Evolutionary conservation across 2,329 filamentous ascomycete species (phyloP), one percentile per base, ranked within the genome.

Genomic region (Claviceps cyperi): DNA sequence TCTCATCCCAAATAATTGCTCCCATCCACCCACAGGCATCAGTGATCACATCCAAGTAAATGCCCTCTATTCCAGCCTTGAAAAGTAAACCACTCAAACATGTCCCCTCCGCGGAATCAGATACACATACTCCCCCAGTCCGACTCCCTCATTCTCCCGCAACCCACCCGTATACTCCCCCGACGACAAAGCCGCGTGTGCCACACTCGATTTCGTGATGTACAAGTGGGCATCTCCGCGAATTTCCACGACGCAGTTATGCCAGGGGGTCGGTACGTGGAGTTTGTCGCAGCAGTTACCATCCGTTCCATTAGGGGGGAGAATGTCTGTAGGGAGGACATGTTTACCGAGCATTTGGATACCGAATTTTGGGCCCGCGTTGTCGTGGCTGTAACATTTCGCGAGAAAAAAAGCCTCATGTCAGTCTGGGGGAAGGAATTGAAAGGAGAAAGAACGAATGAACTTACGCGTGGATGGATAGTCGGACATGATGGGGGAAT

Each of bases 391-490:
- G 19, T 4, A 1, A 19, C 4, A 19, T 21, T 22, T 4, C 28
- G 13, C 21, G 15, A 1, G 0, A 28, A 45, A 36, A 9, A 36
- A 21, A 2, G 24, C 9, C 2, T 9, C 24, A 28, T 28, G 24
- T 28, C 4, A 28, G 24, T 28, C 24, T 28, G 9, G 24, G 9
- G 5, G 5, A 22, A 22, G 22, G 22, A 1, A 1, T 4, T 22
- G 22, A 1, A 22, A 22, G 4, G 21, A 21, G 21, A 3, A 2
- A 19, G 11, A 11, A 44, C 4, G 22, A 9, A 14, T 9, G 15
- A 14, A 49, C 57, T 44, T 69, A 69, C 50, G 69, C 69, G 50
- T 73, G 71, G 46, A 73, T 73, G 0, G 69, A 72, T 0, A 73
- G 61, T n/a, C 70, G 68, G 41, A 74, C 60, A 49, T 69, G 65